A percentile compares a stretch with the other conserved stretches of the same genome.
These are phyloP conservation scores for Candida labiduridarum DNA, from an alignment of 1,139 yeast genomes.

Conservation along the genomic window DNA sequence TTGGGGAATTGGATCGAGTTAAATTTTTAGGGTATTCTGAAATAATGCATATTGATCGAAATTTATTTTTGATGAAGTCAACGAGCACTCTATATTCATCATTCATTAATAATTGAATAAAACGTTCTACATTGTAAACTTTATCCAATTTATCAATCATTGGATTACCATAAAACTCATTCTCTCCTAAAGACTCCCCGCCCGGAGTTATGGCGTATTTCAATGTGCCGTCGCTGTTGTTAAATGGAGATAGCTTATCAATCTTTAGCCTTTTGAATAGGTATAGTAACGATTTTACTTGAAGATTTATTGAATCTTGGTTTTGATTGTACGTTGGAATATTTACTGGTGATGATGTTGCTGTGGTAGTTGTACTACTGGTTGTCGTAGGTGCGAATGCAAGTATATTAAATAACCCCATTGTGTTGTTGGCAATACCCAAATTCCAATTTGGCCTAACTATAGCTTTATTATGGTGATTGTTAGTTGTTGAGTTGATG, in stretches of 20 bases:
- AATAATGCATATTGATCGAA: conserved; percentile 59
- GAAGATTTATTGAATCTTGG: conserved; percentile 59
- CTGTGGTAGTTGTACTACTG: not conserved
- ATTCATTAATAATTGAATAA: conserved; percentile 40
- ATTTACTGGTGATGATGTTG: not conserved
- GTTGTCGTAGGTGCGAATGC: not conserved
- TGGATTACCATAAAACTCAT: conserved; percentile 3
- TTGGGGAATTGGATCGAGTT: conserved; percentile 21
- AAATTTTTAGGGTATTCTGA: conserved; percentile 44
- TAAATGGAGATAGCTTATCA: conserved; percentile 43
- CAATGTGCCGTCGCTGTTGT: conserved; percentile 24
- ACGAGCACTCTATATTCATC: conserved; percentile 66
- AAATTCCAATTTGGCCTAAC: too few relatives aligned
- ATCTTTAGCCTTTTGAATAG: conserved; percentile 57
- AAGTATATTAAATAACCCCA: conserved; percentile 10
- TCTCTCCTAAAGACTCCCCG: not conserved
- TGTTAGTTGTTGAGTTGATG: too few relatives aligned
- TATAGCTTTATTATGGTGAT: too few relatives aligned
- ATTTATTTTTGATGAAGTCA: conserved; percentile 67
- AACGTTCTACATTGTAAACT: conserved; percentile 50
- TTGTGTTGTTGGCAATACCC: not conserved
- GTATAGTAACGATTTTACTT: conserved; percentile 57
- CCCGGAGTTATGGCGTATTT: conserved; percentile 15
- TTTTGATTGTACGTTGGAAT: conserved; percentile 20
- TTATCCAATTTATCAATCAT: conserved; percentile 45